phyloP scores from a whole-genome alignment of 441 rosid species.

The Bruguiera hainesii region DNA sequence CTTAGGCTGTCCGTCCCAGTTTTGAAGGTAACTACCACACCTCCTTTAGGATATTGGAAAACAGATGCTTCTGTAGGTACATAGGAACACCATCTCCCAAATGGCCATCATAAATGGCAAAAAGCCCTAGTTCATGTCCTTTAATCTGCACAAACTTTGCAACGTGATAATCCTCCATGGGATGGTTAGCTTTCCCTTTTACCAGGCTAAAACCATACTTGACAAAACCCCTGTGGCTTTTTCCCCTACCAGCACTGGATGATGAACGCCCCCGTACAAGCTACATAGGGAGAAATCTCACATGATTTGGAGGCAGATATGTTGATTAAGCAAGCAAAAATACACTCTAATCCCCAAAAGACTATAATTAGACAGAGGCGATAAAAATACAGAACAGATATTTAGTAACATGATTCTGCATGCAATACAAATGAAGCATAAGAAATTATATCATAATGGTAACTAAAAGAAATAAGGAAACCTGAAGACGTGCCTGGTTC shows the following conservation, averaged over 20 bases:
- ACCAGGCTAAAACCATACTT: slow-evolving; percentile 78
- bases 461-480: background rate
- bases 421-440: slow-evolving; percentile 9
- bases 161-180: slow-evolving; percentile 94
- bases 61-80: slow-evolving; percentile 77
- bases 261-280: slow-evolving; percentile 46
- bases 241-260: slow-evolving; percentile 73
- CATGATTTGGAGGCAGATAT: background rate
- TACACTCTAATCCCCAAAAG: background rate
- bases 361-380: background rate
- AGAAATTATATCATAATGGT: background rate
- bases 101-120: slow-evolving; percentile 92
- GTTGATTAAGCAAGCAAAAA: background rate
- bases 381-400: background rate
- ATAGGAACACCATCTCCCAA: slow-evolving; percentile 77
- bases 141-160: slow-evolving; percentile 59
- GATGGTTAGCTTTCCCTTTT: slow-evolving; percentile 93
- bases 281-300: slow-evolving; percentile 29
- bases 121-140: slow-evolving; percentile 77
- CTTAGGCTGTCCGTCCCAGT: background rate
- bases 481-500: background rate
- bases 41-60: slow-evolving; percentile 81
- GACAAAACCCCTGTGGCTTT: slow-evolving; percentile 46
- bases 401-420: background rate
- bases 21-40: slow-evolving; percentile 17